Percentiles rank a stretch among this genome's conserved stretches.
phyloP scores from a whole-genome alignment of 257 asterid genomes.

The Nicotiana obtusifolia region DNA sequence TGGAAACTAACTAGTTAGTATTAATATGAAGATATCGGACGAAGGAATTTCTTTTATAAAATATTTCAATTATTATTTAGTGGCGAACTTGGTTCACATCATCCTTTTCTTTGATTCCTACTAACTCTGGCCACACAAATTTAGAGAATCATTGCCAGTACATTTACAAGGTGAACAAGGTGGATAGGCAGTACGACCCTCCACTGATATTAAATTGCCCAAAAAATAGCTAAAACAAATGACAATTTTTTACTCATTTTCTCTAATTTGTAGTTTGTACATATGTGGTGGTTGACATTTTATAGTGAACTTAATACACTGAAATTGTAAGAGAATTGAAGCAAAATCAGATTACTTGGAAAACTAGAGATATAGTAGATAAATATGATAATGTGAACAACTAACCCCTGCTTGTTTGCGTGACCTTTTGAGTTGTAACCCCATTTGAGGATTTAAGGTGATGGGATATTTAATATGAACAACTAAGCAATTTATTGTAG shows the following conservation, averaged over 20 bases:
- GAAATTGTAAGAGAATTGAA: not conserved
- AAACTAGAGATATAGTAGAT: not conserved
- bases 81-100: not conserved
- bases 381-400: not conserved
- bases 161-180: not conserved
- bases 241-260: not conserved
- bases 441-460: no score
- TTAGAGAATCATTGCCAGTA: not conserved
- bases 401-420: no score
- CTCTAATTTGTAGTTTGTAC: not conserved
- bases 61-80: no score
- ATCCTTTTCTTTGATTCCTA: not conserved
- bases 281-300: not conserved
- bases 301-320: not conserved
- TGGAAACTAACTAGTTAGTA: no score
- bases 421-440: no score
- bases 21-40: no score
- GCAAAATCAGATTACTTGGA: not conserved
- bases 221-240: not conserved
- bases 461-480: no score
- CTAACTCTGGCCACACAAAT: not conserved
- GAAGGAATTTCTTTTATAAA: no score
- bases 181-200: not conserved
- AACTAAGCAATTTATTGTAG: no score
- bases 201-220: not conserved